Conservation (phyloP, 495 filamentous ascomycete species). For the Penicillium coprophilum region DNA sequence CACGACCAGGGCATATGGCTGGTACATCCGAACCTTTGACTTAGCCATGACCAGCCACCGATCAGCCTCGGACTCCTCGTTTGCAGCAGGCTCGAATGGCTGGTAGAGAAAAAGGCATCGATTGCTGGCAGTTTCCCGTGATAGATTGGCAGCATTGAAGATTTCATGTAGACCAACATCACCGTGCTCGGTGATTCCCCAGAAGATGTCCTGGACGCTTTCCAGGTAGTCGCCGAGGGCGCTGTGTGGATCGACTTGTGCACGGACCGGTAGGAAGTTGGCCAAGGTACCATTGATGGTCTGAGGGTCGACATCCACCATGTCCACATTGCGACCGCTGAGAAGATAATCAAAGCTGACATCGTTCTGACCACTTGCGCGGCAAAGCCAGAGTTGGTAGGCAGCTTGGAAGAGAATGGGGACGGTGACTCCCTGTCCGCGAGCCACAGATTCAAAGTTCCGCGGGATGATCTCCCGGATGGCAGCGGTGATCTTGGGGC, state of each 20-base stretch:
- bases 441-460: conserved; percentile 10
- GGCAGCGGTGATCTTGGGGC: background rate
- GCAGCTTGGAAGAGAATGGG: conserved; percentile 25
- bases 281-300: conserved; percentile 25
- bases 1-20: conserved; percentile 18
- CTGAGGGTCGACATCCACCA: conserved; percentile 22
- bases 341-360: conserved; percentile 25
- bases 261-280: conserved; percentile 26
- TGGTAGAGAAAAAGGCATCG: conserved; percentile 21
- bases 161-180: conserved; percentile 19
- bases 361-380: conserved; percentile 6
- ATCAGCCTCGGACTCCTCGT: conserved; percentile 2
- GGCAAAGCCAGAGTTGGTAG: conserved; percentile 15
- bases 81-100: conserved; percentile 21
- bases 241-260: conserved; percentile 2
- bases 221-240: conserved; percentile 11
- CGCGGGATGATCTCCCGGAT: background rate
- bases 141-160: conserved; percentile 8
- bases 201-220: conserved; percentile 17
- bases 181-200: conserved; percentile 21
- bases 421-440: conserved; percentile 9
- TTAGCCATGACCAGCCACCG: conserved; percentile 25
- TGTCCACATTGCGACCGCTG: conserved; percentile 24
- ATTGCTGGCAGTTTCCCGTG: background rate
- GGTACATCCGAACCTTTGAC: conserved; percentile 16